Evolutionary conservation across 1,284 basidiomycete genomes (phyloP), one percentile per base, ranked within the genome.

Genomic region (Rhodofomes roseus): DNA sequence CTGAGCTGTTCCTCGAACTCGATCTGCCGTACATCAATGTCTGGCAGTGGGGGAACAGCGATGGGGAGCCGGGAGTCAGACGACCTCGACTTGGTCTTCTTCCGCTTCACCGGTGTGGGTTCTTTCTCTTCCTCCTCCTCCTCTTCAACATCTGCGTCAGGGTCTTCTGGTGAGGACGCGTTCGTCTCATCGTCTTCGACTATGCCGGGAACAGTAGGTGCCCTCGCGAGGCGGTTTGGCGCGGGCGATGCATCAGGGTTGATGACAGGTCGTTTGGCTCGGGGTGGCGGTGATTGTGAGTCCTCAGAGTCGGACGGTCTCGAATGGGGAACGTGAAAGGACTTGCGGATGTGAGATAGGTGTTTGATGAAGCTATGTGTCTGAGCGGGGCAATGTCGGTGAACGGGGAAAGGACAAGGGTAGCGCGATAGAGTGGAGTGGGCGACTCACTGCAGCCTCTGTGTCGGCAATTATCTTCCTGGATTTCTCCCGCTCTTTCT

Each of bases 401-500:
- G 52, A 36, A 23, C 37, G 22, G 40, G 46, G 52, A 41, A 54
- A 23, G 41, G 56, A 37, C 29, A 18, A 22, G 44, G 39, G 39
- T 39, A 27, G 46, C n/a, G 55, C 25, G n/a, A 54, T 18, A 57
- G 39, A 25, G 12, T 18, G 56, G 39, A 25, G 12, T 40, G 23
- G 2, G 54, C 29, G 40, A 77, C 88, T 70, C 74, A 92, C 90
- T 63, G 89, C 88, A 61, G 80, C 75, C 71, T 92, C 90, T 40
- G 89, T 82, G 66, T 91, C 88, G 18, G 80, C 77, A 67, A 92
- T 77, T 62, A 92, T 75, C 70, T 82, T 85, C 65, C 82, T 77
- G 25, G 89, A 87, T 73, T 86, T 90, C 71, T 89, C 87, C 57
- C 83, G 82, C 73, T 92, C 90, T 66, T 83, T 84, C 77, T 88